These are phyloP conservation scores for Neocucurbitaria cava DNA, from an alignment of 2,329 filamentous ascomycete species.

Conservation along the genomic window DNA sequence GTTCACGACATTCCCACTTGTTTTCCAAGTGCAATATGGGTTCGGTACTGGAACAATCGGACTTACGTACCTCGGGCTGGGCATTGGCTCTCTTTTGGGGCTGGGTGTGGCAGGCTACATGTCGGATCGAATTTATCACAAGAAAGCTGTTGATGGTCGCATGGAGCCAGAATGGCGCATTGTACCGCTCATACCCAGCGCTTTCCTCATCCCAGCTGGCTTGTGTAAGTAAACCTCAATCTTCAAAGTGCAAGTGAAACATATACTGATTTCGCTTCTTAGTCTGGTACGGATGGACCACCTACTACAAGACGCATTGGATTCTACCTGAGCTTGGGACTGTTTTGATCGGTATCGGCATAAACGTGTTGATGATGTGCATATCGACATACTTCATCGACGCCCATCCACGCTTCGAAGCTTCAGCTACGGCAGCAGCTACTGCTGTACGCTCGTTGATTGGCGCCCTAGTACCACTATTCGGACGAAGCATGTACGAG, in stretches of 20 bases:
- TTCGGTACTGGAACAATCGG: conserved; percentile 24
- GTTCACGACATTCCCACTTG: conserved; percentile 34
- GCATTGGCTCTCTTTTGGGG: conserved; percentile 21
- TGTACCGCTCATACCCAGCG: conserved; percentile 30
- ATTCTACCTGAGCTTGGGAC: neutral
- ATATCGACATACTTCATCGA: conserved; percentile 67
- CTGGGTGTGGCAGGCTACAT: conserved; percentile 17
- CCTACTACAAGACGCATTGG: neutral
- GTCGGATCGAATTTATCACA: conserved; percentile 32
- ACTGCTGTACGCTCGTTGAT: conserved; percentile 61
- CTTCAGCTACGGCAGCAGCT: conserved; percentile 63
- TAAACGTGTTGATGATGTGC: neutral
- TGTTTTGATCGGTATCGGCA: neutral
- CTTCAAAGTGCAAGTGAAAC: no score
- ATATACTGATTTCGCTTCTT: no score
- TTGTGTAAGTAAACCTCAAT: conserved; percentile 7
- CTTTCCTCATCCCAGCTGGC: conserved; percentile 25
- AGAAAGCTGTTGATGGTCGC: conserved; percentile 21
- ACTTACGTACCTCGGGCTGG: conserved; percentile 25
- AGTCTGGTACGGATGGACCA: neutral
- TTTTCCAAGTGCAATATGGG: conserved; percentile 28
- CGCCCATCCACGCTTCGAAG: conserved; percentile 52
- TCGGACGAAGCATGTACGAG: conserved; percentile 64
- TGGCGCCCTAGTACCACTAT: conserved; percentile 66
- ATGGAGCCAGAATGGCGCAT: conserved; percentile 47